Conservation (phyloP, 306 rosid species). For the Corylus americana region DNA sequence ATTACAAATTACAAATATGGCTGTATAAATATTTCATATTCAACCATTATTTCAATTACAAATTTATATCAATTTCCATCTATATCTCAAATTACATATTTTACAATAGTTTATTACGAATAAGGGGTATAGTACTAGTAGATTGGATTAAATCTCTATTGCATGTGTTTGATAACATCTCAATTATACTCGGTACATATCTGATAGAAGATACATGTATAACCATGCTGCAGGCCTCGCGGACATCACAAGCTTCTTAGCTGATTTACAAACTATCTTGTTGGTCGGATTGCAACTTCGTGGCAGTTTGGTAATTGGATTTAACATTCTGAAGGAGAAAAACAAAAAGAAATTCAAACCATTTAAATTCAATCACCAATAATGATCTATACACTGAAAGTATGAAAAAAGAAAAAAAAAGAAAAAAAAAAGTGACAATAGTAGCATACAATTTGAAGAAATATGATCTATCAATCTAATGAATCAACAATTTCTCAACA, state of each 20-base stretch:
- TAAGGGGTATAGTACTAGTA: too few species aligned
- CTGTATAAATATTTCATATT: too few species aligned
- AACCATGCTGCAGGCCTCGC: slow-evolving; percentile 11
- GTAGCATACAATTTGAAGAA: background rate
- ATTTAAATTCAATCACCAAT: slow-evolving; percentile 1
- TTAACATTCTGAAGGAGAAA: slow-evolving; percentile 57
- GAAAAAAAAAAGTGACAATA: background rate
- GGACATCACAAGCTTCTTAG: slow-evolving; percentile 24
- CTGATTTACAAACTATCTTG: slow-evolving; percentile 33
- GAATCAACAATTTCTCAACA: slow-evolving; percentile 11
- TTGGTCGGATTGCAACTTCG: slow-evolving; percentile 36
- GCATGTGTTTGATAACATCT: too few species aligned
- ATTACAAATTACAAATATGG: too few species aligned
- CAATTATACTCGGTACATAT: background rate
- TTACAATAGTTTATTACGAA: too few species aligned
- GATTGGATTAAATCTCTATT: too few species aligned
- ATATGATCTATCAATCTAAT: slow-evolving; percentile 7
- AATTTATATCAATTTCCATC: too few species aligned
- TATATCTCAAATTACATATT: too few species aligned
- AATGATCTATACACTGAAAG: slow-evolving; percentile 7
- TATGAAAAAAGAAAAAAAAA: background rate
- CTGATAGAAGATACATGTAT: slow-evolving; percentile 1
- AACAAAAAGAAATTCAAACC: slow-evolving; percentile 7
- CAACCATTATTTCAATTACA: too few species aligned
- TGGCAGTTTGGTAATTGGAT: slow-evolving; percentile 68